These are phyloP conservation scores for Sclerotiophoma versabilis DNA, from an alignment of 2,329 filamentous ascomycete species.

Conservation along the genomic window DNA sequence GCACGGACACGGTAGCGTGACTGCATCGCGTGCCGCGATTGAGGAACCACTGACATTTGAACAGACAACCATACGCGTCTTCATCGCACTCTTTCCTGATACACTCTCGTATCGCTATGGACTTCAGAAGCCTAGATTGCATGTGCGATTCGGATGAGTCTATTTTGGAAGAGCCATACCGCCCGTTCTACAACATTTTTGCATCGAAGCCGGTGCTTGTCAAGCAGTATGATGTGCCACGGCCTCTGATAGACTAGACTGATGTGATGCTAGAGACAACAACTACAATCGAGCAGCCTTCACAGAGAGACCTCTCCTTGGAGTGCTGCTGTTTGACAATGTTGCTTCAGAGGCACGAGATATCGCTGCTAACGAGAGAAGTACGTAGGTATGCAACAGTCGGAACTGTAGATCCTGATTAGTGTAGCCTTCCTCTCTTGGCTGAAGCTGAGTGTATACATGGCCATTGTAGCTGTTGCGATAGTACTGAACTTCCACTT, in stretches of 20 bases:
- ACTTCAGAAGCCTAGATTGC: slow-evolving; percentile 37
- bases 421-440: slow-evolving; percentile 80
- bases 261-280: slow-evolving; percentile 45
- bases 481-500: slow-evolving; percentile 95
- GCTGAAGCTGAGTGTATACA: slow-evolving; percentile 86
- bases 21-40: slow-evolving; percentile 7
- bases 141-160: slow-evolving; percentile 41
- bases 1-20: too few species aligned
- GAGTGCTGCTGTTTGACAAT: slow-evolving; percentile 76
- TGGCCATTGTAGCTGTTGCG: slow-evolving; percentile 86
- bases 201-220: slow-evolving; percentile 57
- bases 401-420: slow-evolving; percentile 10
- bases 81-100: background rate
- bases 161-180: slow-evolving; percentile 52
- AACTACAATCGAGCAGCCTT: slow-evolving; percentile 59
- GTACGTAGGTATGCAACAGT: slow-evolving; percentile 36
- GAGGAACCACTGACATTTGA: background rate
- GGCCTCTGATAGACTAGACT: background rate
- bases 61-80: background rate
- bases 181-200: slow-evolving; percentile 61
- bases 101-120: slow-evolving; percentile 30
- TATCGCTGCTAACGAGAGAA: slow-evolving; percentile 81
- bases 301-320: slow-evolving; percentile 67
- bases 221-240: slow-evolving; percentile 44
- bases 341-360: slow-evolving; percentile 76